A percentile compares a stretch with the other conserved stretches of the same genome.
These are phyloP conservation scores for Skeletonema marinoi DNA, from an alignment of 108 stramenopile genomes.

Conservation along the genomic window DNA sequence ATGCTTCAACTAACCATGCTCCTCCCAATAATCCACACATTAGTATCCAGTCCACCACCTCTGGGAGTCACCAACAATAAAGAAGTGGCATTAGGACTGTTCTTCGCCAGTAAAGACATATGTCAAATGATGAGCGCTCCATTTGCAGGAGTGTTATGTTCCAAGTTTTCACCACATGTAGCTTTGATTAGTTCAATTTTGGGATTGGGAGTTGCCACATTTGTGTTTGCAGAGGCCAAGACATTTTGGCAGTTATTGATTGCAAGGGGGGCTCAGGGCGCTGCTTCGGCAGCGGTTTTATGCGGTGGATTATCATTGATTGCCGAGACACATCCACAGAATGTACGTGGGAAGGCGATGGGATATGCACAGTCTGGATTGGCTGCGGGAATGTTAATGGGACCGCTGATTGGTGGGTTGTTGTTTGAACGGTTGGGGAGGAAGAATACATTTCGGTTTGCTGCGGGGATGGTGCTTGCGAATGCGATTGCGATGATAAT, in stretches of 20 bases:
- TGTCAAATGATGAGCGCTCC: conserved; percentile 37
- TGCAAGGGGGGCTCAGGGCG: conserved; percentile 33
- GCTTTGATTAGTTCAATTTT: conserved; percentile 14
- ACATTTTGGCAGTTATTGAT: conserved; percentile 28
- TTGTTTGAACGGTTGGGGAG: conserved; percentile 30
- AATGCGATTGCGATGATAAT: conserved; percentile 20
- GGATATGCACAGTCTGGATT: conserved; percentile 31
- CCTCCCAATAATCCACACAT: conserved; percentile 39
- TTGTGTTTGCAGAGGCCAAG: conserved; percentile 31
- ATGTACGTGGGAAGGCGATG: conserved; percentile 24
- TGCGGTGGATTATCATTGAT: conserved; percentile 35
- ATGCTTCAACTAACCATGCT: conserved; percentile 47
- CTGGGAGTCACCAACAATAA: conserved; percentile 30
- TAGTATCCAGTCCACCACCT: conserved; percentile 35
- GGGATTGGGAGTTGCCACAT: conserved; percentile 29
- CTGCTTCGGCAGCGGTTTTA: conserved; percentile 36
- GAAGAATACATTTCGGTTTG: conserved; percentile 32
- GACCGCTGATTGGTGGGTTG: conserved; percentile 34
- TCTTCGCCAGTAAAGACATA: conserved; percentile 40
- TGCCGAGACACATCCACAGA: conserved; percentile 26
- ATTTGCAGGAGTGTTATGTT: conserved; percentile 22
- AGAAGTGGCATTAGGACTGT: conserved; percentile 28
- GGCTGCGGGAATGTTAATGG: conserved; percentile 23
- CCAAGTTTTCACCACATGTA: conserved; percentile 21
- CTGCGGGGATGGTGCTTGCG: conserved; percentile 23